Percentiles rank a stretch among this genome's conserved stretches.
These are phyloP conservation scores for Mycena maculata DNA, from an alignment of 768 basidiomycete genomes.

Conservation along the genomic window DNA sequence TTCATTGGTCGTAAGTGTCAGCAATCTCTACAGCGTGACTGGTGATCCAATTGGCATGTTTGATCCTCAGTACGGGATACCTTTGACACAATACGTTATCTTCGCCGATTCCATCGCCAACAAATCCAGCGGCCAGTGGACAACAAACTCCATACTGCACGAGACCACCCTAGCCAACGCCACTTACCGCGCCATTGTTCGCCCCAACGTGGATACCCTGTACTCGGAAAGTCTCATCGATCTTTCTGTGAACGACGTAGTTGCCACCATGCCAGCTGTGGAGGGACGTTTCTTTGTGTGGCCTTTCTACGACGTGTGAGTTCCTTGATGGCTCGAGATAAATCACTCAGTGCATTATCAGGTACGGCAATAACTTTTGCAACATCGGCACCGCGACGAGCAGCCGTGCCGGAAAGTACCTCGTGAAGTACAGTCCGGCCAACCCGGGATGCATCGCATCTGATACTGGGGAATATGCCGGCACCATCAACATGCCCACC, in stretches of 20 bases:
- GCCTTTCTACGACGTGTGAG: conserved; percentile 24
- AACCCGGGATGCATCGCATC: conserved; percentile 2
- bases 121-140: not conserved
- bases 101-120: conserved; percentile 12
- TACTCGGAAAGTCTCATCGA: conserved; percentile 10
- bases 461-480: not conserved
- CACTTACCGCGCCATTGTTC: not conserved
- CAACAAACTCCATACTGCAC: not conserved
- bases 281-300: conserved; percentile 12
- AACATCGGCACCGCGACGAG: conserved; percentile 1
- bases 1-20: too few relatives aligned
- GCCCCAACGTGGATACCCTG: conserved; percentile 22
- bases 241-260: conserved; percentile 3
- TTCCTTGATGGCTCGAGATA: not conserved
- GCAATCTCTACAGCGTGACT: too few relatives aligned
- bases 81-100: not conserved
- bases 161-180: not conserved
- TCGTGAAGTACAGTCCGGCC: not conserved
- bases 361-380: conserved; percentile 16
- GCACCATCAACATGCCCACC: conserved; percentile 14
- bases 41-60: too few relatives aligned
- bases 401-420: conserved; percentile 3
- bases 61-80: conserved; percentile 3
- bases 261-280: conserved; percentile 4
- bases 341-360: not conserved